phyloP scores from a whole-genome alignment of 2,329 filamentous ascomycete genomes.

The Neopestalotiopsis sp. region DNA sequence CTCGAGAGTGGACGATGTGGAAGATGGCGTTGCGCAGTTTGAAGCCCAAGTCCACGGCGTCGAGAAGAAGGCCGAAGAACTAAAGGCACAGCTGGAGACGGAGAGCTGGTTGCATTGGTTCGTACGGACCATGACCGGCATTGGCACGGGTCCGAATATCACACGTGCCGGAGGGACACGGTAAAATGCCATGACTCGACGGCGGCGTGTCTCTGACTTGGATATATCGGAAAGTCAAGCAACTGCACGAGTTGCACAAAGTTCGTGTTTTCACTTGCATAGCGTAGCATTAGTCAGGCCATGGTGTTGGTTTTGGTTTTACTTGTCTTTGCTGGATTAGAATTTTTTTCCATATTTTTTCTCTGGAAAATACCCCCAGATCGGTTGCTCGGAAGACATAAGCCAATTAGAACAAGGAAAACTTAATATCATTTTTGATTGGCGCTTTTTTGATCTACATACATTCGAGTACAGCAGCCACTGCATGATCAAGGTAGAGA shows the following conservation, averaged over 20 bases:
- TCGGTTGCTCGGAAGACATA: not conserved
- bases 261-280: constrained; percentile 12
- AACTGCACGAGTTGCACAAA: not conserved
- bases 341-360: not conserved
- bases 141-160: constrained; percentile 66
- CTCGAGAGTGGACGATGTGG: constrained; percentile 84
- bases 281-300: constrained; percentile 11
- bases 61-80: constrained; percentile 66
- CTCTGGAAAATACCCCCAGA: not conserved
- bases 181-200: not conserved
- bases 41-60: constrained; percentile 78
- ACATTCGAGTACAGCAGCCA: not conserved
- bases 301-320: constrained; percentile 8
- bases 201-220: not conserved
- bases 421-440: not conserved
- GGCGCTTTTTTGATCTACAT: not conserved
- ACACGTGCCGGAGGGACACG: constrained; percentile 30
- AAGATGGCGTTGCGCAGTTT: constrained; percentile 81
- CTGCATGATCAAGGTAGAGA: not conserved
- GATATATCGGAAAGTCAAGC: not conserved
- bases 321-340: not conserved
- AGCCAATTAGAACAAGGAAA: not conserved
- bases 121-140: constrained; percentile 64
- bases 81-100: constrained; percentile 67
- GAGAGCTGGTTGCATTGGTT: constrained; percentile 71